Evolutionary conservation across 192 early-diverging fungal genomes (phyloP).

Genomic region (Gryganskiella cystojenkinii): DNA sequence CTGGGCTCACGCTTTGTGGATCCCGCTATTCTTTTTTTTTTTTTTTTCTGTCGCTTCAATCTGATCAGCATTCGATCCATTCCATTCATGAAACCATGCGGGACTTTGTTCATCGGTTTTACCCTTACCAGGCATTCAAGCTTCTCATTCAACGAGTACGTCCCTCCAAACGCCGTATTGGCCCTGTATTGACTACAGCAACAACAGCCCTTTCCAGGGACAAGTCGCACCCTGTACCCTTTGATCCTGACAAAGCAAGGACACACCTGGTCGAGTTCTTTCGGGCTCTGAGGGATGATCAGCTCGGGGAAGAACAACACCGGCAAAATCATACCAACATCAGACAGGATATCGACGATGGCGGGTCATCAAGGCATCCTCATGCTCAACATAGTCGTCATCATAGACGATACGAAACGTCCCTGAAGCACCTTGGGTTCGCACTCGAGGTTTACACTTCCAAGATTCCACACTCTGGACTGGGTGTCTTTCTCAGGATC

Average conservation of each 20-base stretch:
- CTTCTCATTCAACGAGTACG: conserved; percentile 14
- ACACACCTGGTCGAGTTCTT: conserved; percentile 10
- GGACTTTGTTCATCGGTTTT: conserved; percentile 42
- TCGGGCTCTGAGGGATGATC: conserved; percentile 9
- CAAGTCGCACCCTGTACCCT: neutral
- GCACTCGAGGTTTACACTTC: conserved; percentile 13
- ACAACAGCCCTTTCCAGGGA: neutral
- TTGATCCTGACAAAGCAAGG: conserved; percentile 23
- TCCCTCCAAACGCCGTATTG: neutral
- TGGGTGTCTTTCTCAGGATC: conserved; percentile 16
- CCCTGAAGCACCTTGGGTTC: conserved; percentile 13
- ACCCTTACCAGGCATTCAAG: conserved; percentile 36
- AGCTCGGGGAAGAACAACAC: too few species aligned
- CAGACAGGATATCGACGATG: too few species aligned
- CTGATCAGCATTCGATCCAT: neutral
- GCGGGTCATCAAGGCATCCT: neutral
- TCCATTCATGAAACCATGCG: conserved; percentile 11
- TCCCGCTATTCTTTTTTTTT: neutral
- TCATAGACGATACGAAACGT: neutral
- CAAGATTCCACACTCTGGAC: conserved; percentile 17
- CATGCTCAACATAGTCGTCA: neutral
- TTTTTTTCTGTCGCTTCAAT: neutral
- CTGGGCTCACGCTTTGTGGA: too few species aligned
- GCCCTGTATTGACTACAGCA: neutral
- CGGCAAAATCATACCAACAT: too few species aligned